A percentile compares a stretch with the other conserved stretches of the same genome.
phyloP scores from a whole-genome alignment of 2,329 filamentous ascomycete species.

The Microdochium trichocladiopsis region DNA sequence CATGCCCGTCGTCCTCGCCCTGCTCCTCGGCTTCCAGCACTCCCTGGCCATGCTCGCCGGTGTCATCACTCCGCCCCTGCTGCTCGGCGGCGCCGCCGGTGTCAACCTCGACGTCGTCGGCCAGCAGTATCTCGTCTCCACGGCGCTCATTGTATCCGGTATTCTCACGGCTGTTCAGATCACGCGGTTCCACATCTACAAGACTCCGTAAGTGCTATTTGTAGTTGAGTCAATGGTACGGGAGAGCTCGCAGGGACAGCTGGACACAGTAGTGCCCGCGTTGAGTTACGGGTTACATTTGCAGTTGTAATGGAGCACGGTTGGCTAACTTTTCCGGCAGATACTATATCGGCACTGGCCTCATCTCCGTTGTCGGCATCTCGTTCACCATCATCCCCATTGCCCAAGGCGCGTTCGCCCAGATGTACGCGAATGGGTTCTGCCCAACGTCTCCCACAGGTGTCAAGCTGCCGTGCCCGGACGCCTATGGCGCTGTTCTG shows the following conservation, averaged over 20 bases:
- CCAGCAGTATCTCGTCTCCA: constrained; percentile 73
- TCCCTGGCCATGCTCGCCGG: constrained; percentile 69
- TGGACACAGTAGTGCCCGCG: too few species aligned
- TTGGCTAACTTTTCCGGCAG: constrained; percentile 24
- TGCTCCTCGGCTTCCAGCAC: constrained; percentile 75
- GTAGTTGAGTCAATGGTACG: too few species aligned
- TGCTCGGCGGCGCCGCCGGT: constrained; percentile 54
- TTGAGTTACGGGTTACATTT: too few species aligned
- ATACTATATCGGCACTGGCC: constrained; percentile 71
- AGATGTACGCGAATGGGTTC: constrained; percentile 73
- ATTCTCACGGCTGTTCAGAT: constrained; percentile 72
- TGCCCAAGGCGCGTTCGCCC: constrained; percentile 61
- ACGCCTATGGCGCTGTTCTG: constrained; percentile 69
- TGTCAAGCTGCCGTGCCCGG: constrained; percentile 63
- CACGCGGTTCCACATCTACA: constrained; percentile 65
- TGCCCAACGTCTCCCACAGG: constrained; percentile 54
- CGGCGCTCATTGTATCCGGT: constrained; percentile 71
- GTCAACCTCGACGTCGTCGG: constrained; percentile 55
- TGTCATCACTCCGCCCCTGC: constrained; percentile 72
- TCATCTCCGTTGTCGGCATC: constrained; percentile 74
- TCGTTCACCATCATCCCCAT: constrained; percentile 73
- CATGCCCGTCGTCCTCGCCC: constrained; percentile 67
- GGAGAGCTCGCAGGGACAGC: too few species aligned
- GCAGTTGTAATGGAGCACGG: too few species aligned
- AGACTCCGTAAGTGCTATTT: constrained; percentile 43